Base-by-base conservation (phyloP, 345 rosid species). In the Lepidium didymum region DNA sequence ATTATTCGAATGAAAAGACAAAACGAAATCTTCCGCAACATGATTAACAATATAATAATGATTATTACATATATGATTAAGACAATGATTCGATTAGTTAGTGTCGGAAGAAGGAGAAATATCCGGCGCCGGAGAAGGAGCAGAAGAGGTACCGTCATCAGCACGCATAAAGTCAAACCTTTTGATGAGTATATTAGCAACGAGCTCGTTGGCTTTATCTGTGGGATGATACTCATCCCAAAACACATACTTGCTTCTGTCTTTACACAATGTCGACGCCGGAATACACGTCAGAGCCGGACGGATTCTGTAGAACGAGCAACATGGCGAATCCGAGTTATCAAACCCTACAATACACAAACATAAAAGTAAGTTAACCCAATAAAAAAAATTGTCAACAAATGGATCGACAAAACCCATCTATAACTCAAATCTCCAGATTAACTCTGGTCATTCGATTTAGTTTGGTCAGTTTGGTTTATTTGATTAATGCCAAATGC, bases 201-300 rank as follows among this genome's bases (percentile, higher is more conserved):
- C 81, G 64, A 90, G 77, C 78, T 88, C 83, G 46, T 90, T 90
- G 7, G 96, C 98, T 2, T 75, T 64, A 15, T 93, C 97, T 3
- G 96, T 79, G 10, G 98, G 98, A 69, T 93, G 98, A 62, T 90
- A 93, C 70, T 93, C 97, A n/a, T 90, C 98, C 98, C 98, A 93
- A 54, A 93, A 93, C 74, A 90, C 89, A 25, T 86, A 90, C 75
- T 88, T 86, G 82, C 90, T 93, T 77, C 98, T 75, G 68, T 93
- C 97, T 36, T 68, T 68, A 68, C 97, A 93, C 81, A 93, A 50
- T 41, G 81, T 84, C 4, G 98, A 93, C 29, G 89, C 94, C 0
- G 98, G 98, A 9, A 85, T 3, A 67, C 98, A 93, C 4, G 98
- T 93, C 12, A 93, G 78, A 10, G 98, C 93, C 13, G 97, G 97